These are phyloP conservation scores for Salix brachista DNA, from an alignment of 345 rosid genomes.

Conservation along the genomic window DNA sequence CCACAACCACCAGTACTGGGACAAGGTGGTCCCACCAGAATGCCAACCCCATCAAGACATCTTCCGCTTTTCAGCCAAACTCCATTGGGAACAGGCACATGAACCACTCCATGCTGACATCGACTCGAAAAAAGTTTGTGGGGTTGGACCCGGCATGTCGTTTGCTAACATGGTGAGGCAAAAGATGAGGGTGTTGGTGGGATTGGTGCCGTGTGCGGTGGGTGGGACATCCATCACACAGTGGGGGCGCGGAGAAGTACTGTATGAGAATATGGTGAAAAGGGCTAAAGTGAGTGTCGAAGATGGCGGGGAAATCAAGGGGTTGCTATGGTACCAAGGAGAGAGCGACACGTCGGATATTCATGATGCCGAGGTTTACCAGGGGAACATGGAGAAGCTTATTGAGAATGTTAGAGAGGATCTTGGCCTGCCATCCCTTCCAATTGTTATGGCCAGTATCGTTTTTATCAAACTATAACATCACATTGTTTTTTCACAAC, in stretches of 20 bases:
- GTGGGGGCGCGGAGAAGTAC: constrained; percentile 67
- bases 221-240: constrained; percentile 84
- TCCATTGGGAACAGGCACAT: constrained; percentile 62
- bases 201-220: constrained; percentile 78
- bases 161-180: constrained; percentile 57
- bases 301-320: constrained; percentile 61
- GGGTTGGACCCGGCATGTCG: constrained; percentile 87
- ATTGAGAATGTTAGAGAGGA: constrained; percentile 57
- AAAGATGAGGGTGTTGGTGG: constrained; percentile 24
- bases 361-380: constrained; percentile 60
- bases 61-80: constrained; percentile 58
- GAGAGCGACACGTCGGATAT: constrained; percentile 63
- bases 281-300: constrained; percentile 56
- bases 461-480: background rate
- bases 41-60: constrained; percentile 52
- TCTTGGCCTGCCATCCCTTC: constrained; percentile 65
- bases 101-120: constrained; percentile 86
- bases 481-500: background rate
- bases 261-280: constrained; percentile 70
- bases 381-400: constrained; percentile 52
- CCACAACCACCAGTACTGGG: constrained; percentile 53
- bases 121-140: constrained; percentile 63
- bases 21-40: constrained; percentile 58
- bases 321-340: constrained; percentile 88
- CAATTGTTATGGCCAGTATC: constrained; percentile 57